Evolutionary conservation across 2,329 filamentous ascomycete species (phyloP).

Genomic region (Aspergillus fumigatus): DNA sequence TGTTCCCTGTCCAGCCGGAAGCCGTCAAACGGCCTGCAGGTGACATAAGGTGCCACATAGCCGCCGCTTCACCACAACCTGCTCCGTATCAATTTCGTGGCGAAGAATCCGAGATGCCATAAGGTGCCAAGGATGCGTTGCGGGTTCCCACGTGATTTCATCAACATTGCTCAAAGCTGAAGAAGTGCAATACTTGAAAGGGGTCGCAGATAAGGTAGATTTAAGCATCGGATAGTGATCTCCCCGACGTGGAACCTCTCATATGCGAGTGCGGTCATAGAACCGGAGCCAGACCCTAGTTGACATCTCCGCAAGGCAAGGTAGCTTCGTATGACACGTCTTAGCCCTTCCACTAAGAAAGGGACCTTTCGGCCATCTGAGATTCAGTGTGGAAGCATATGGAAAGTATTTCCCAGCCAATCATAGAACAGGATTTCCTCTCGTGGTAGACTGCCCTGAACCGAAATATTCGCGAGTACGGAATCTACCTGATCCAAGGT

Average conservation of each 20-base stretch:
- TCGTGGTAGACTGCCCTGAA: not conserved
- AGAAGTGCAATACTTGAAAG: not conserved
- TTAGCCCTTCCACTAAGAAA: constrained; percentile 10
- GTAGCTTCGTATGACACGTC: constrained; percentile 12
- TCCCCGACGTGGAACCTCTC: constrained; percentile 16
- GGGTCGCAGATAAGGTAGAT: constrained; percentile 11
- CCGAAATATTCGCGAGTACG: not conserved
- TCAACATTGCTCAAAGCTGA: not conserved
- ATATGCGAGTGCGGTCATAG: constrained; percentile 8
- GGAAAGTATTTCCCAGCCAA: constrained; percentile 27
- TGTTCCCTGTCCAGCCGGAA: constrained; percentile 21
- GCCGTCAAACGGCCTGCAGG: constrained; percentile 13
- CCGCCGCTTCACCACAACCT: constrained; percentile 3
- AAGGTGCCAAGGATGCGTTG: not conserved
- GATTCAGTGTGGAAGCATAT: constrained; percentile 10
- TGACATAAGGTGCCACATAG: constrained; percentile 13
- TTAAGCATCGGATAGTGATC: constrained; percentile 24
- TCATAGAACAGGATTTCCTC: constrained; percentile 7
- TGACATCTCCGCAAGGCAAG: not conserved
- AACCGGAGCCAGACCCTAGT: not conserved
- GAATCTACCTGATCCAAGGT: not conserved
- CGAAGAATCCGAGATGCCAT: constrained; percentile 5
- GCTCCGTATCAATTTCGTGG: constrained; percentile 1
- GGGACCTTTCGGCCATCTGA: not conserved
- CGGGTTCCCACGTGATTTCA: not conserved